phyloP scores from a whole-genome alignment of 306 rosid species.

The Alnus rubra region DNA sequence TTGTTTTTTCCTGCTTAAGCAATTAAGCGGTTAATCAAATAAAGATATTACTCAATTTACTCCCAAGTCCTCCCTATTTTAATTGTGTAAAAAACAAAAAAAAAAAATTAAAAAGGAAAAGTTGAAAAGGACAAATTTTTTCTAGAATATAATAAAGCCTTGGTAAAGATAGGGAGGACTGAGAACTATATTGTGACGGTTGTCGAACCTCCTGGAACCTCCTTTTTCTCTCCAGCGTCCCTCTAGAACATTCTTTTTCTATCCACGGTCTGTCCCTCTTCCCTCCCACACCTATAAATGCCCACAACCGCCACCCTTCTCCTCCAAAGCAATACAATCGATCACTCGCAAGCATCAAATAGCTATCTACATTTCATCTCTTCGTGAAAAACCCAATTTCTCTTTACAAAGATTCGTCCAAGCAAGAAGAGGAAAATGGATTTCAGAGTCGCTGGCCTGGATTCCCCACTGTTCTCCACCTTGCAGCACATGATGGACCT shows the following conservation, averaged over 20 bases:
- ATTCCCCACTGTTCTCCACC: conserved; percentile 59
- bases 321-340: too few species aligned
- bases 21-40: too few species aligned
- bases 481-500: conserved; percentile 60
- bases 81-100: too few species aligned
- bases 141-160: too few species aligned
- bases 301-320: rapidly evolving
- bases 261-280: background rate
- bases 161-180: too few species aligned
- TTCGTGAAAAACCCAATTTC: background rate
- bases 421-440: conserved; percentile 52
- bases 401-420: too few species aligned
- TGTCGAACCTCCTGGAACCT: conserved; percentile 31
- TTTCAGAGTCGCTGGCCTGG: conserved; percentile 60
- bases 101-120: too few species aligned
- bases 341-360: background rate
- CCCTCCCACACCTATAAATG: conserved; percentile 6
- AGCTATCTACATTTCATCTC: background rate
- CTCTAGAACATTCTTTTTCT: conserved; percentile 29
- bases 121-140: too few species aligned
- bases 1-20: too few species aligned
- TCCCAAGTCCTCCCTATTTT: too few species aligned
- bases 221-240: background rate
- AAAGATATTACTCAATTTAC: too few species aligned
- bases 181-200: background rate